A percentile compares a stretch with the other conserved stretches of the same genome.
Conservation (phyloP, 805 yeast genomes). For the Danielozyma ontarioensis region DNA sequence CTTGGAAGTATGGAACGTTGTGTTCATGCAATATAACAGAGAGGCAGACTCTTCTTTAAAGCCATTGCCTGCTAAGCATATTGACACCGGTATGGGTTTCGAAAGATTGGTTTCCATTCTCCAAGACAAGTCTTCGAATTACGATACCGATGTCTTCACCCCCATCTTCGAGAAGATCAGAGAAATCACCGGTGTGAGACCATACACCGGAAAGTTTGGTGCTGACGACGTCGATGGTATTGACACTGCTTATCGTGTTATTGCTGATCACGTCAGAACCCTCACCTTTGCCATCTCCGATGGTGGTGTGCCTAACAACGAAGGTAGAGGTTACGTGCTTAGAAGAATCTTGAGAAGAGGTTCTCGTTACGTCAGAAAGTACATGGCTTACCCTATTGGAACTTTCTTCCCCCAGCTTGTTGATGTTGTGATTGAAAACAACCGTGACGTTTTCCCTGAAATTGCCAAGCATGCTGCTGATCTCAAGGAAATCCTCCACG, state of each 20-base stretch:
- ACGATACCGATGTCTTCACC: slow-evolving; percentile 94
- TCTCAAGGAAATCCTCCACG: slow-evolving; percentile 86
- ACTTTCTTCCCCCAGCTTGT: slow-evolving; percentile 87
- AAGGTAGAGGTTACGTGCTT: slow-evolving; percentile 97
- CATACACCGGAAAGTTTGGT: slow-evolving; percentile 90
- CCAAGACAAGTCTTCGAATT: slow-evolving; percentile 88
- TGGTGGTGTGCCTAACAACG: slow-evolving; percentile 99
- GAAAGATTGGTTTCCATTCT: slow-evolving; percentile 94
- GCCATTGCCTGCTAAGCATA: slow-evolving; percentile 87
- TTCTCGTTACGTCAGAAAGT: slow-evolving; percentile 92
- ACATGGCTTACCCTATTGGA: slow-evolving; percentile 93
- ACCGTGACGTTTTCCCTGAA: slow-evolving; percentile 88
- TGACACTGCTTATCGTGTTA: slow-evolving; percentile 96
- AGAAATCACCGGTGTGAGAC: slow-evolving; percentile 89
- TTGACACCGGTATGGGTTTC: slow-evolving; percentile 98
- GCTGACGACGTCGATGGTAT: slow-evolving; percentile 89
- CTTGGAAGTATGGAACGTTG: slow-evolving; percentile 96
- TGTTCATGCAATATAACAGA: slow-evolving; percentile 94
- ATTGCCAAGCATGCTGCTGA: slow-evolving; percentile 63
- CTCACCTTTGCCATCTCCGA: slow-evolving; percentile 93
- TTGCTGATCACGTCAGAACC: slow-evolving; percentile 98
- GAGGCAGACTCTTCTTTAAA: slow-evolving; percentile 79
- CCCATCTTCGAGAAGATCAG: slow-evolving; percentile 85
- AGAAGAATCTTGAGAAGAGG: slow-evolving; percentile 98
- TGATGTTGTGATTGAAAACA: slow-evolving; percentile 88